phyloP scores from a whole-genome alignment of 2,329 filamentous ascomycete genomes.

The Fusarium nematophilum region DNA sequence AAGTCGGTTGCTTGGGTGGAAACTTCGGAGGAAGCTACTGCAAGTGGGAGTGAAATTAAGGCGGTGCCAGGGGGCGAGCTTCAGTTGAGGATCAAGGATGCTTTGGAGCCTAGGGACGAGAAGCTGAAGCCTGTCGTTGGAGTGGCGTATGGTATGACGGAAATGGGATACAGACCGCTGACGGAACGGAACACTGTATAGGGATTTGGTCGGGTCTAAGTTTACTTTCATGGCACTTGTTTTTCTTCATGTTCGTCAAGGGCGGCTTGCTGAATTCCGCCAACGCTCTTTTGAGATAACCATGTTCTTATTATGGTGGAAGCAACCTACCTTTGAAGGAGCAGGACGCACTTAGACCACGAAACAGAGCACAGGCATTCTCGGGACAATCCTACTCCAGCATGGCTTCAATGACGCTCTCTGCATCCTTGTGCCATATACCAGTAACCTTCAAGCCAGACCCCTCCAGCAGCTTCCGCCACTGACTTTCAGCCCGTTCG shows the following conservation, averaged over 20 bases:
- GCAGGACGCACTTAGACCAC: no score
- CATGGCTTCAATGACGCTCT: conserved; percentile 29
- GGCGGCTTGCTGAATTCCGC: no score
- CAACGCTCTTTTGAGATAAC: no score
- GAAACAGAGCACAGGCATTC: no score
- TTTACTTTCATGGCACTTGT: no score
- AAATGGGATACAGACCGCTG: neutral
- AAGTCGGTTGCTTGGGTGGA: neutral
- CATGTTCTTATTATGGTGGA: no score
- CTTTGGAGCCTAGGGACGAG: neutral
- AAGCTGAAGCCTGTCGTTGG: neutral
- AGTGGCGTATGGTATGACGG: neutral
- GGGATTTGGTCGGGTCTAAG: no score
- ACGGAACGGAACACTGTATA: no score
- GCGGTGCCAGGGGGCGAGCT: neutral
- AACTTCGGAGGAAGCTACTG: neutral
- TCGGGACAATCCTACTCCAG: no score
- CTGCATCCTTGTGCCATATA: conserved; percentile 16
- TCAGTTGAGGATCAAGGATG: neutral
- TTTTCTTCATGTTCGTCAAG: no score
- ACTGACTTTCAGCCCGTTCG: conserved; percentile 34
- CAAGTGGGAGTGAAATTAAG: neutral
- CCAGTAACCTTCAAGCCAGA: conserved; percentile 22
- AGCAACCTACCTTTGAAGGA: no score
- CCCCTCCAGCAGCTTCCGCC: conserved; percentile 22